A percentile compares a stretch with the other conserved stretches of the same genome.
phyloP scores from a whole-genome alignment of 148 eudicot genomes.

The Diospyros kaki region DNA sequence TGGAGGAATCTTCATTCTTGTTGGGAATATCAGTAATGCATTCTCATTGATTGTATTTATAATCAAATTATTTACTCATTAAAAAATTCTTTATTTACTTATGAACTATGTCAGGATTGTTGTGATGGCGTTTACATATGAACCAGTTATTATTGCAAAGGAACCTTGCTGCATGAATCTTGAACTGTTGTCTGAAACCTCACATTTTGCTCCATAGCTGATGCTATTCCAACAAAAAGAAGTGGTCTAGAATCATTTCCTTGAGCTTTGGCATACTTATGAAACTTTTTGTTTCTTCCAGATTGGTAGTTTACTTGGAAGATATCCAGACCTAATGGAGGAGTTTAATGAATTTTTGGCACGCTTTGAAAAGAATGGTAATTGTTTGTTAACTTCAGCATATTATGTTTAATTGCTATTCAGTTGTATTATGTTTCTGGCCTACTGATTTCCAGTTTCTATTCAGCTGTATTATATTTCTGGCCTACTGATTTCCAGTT shows the following conservation, averaged over 20 bases:
- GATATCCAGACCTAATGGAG: conserved; percentile 45
- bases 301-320: conserved; percentile 40
- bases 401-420: neutral
- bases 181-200: neutral
- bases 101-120: too few relatives aligned
- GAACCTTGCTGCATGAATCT: too few relatives aligned
- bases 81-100: too few relatives aligned
- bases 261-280: neutral
- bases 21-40: too few relatives aligned
- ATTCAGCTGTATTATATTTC: neutral
- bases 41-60: too few relatives aligned
- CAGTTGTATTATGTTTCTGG: neutral
- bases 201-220: neutral
- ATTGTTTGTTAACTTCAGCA: conserved; percentile 5
- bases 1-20: too few relatives aligned
- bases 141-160: too few relatives aligned
- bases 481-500: neutral
- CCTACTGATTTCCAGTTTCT: neutral
- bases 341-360: conserved; percentile 42
- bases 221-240: neutral
- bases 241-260: neutral
- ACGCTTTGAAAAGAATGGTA: conserved; percentile 46
- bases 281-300: conserved; percentile 20
- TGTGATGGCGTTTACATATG: too few relatives aligned
- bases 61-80: too few relatives aligned